Conservation (phyloP, 208 protist genomes). For the Tritrichomonas foetus region DNA sequence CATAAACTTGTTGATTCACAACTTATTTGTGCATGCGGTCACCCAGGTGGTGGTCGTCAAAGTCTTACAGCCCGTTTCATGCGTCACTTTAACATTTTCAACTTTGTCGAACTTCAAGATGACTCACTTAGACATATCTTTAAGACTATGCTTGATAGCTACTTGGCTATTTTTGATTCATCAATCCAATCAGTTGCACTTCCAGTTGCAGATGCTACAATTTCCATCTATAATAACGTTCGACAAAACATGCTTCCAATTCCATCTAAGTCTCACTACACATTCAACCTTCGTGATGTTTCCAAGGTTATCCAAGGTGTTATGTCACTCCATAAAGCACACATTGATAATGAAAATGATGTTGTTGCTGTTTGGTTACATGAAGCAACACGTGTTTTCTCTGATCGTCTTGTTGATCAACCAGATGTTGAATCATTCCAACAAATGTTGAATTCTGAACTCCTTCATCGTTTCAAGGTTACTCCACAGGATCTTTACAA, state of each 20-base stretch:
- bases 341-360: conserved; percentile 27
- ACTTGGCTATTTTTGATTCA: conserved; percentile 74
- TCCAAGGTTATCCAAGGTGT: conserved; percentile 72
- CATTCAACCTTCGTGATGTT: conserved; percentile 95
- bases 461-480: conserved; percentile 61
- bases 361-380: conserved; percentile 64
- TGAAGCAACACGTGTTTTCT: conserved; percentile 62
- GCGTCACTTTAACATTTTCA: conserved; percentile 93
- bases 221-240: conserved; percentile 84
- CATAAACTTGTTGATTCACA: conserved; percentile 85
- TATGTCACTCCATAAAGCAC: conserved; percentile 27
- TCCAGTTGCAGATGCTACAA: conserved; percentile 76
- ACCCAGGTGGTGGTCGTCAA: conserved; percentile 86
- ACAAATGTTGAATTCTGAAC: conserved; percentile 56
- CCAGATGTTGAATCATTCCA: conserved; percentile 59
- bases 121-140: conserved; percentile 88
- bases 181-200: conserved; percentile 64
- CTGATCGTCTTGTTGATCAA: conserved; percentile 59
- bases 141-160: conserved; percentile 79
- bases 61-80: conserved; percentile 86
- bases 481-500: conserved; percentile 64
- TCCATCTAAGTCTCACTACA: conserved; percentile 92
- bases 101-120: conserved; percentile 84
- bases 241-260: conserved; percentile 85
- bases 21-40: conserved; percentile 85